These are phyloP conservation scores for Chlamydomonas urium DNA, from an alignment of 139 green algal genomes.

Conservation along the genomic window DNA sequence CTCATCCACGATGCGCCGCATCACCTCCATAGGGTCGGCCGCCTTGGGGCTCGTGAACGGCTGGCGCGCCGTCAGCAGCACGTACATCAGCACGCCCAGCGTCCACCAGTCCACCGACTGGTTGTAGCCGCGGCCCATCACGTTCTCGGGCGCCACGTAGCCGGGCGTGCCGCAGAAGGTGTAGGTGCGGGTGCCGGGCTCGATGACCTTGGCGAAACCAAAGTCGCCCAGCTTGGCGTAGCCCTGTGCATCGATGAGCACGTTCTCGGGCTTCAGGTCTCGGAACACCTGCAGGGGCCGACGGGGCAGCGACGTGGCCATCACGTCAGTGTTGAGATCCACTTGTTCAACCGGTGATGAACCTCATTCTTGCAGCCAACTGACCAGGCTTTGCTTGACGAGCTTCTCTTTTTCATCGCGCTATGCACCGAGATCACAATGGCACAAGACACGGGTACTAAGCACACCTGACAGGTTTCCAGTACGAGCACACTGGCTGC, in stretches of 20 bases:
- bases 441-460: too few species aligned
- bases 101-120: conserved; percentile 91
- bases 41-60: conserved; percentile 83
- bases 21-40: conserved; percentile 74
- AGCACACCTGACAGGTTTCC: too few species aligned
- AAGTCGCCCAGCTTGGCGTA: conserved; percentile 91
- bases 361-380: too few species aligned
- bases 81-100: conserved; percentile 92
- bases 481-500: too few species aligned
- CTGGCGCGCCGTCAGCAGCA: conserved; percentile 93
- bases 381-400: too few species aligned
- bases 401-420: too few species aligned
- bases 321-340: too few species aligned
- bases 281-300: too few species aligned
- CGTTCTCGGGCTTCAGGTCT: conserved; percentile 96
- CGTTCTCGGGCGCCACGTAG: conserved; percentile 77
- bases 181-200: conserved; percentile 77
- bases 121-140: conserved; percentile 91
- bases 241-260: conserved; percentile 77
- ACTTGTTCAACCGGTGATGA: too few species aligned
- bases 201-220: conserved; percentile 74
- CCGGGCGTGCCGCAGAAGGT: conserved; percentile 80
- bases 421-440: too few species aligned
- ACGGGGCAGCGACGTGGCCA: too few species aligned
- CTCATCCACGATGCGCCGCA: conserved; percentile 92